Evolutionary conservation across 1,284 basidiomycete species (phyloP).

Genomic region (Takashimella tepidaria): DNA sequence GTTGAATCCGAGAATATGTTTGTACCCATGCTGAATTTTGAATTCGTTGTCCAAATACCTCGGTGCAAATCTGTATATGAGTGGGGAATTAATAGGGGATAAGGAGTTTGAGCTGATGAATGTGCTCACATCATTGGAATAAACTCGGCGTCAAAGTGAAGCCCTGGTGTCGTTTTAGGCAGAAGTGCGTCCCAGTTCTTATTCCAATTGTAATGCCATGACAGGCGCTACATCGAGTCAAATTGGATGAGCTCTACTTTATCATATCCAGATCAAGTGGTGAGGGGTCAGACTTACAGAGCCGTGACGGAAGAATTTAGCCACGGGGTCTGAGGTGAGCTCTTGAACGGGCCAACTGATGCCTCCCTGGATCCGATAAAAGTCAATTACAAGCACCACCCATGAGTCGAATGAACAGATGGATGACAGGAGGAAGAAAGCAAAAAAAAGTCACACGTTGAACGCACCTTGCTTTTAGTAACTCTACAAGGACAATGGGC

Average conservation of each 20-base stretch:
- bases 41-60: conserved; percentile 30
- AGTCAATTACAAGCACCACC: too few relatives aligned
- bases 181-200: conserved; percentile 37
- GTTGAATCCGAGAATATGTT: conserved; percentile 38
- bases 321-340: conserved; percentile 33
- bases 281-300: conserved; percentile 28
- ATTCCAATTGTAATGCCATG: conserved; percentile 47
- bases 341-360: conserved; percentile 44
- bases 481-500: not conserved
- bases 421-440: too few relatives aligned
- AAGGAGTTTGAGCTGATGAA: too few relatives aligned
- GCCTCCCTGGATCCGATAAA: too few relatives aligned
- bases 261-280: not conserved
- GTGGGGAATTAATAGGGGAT: not conserved
- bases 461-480: not conserved
- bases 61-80: conserved; percentile 34
- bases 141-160: conserved; percentile 38
- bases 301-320: conserved; percentile 35
- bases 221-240: conserved; percentile 24
- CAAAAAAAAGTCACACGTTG: too few relatives aligned
- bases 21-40: conserved; percentile 25
- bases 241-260: not conserved
- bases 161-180: conserved; percentile 25
- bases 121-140: conserved; percentile 42
- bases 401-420: too few relatives aligned